Evolutionary conservation across 257 asterid genomes (phyloP).

Genomic region (Prunella vulgaris): DNA sequence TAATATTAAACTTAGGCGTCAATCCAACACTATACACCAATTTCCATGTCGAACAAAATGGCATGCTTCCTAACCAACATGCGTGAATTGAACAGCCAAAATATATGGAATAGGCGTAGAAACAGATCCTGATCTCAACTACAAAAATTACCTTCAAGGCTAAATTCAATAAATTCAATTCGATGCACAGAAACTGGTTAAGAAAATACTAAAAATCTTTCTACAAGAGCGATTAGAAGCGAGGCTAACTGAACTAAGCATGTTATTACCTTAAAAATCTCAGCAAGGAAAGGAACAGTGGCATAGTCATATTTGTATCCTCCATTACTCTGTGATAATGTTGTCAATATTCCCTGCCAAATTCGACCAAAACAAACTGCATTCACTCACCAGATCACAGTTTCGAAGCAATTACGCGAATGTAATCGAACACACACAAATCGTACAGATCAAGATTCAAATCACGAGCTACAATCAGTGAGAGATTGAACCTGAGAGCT

Average conservation of each 20-base stretch:
- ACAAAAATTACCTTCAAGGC: background rate
- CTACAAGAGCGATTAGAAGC: background rate
- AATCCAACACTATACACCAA: background rate
- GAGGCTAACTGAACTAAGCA: background rate
- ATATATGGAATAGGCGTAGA: background rate
- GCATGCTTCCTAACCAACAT: background rate
- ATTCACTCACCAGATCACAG: background rate
- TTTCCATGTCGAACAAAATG: background rate
- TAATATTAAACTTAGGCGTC: background rate
- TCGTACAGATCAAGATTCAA: slow-evolving; percentile 20
- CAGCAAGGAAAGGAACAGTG: slow-evolving; percentile 98
- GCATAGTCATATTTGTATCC: slow-evolving; percentile 86
- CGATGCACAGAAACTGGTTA: background rate
- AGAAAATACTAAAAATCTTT: too few relatives aligned
- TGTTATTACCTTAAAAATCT: slow-evolving; percentile 77
- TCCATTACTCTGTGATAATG: slow-evolving; percentile 87
- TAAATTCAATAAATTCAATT: background rate
- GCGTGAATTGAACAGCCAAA: background rate
- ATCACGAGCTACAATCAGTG: background rate
- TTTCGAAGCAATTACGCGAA: background rate
- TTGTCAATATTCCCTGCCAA: slow-evolving; percentile 85
- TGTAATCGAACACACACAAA: background rate
- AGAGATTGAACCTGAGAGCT: slow-evolving; percentile 77
- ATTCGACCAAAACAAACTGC: slow-evolving; percentile 17
- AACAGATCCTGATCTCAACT: background rate